Percentiles rank a stretch among this genome's conserved stretches.
These are phyloP conservation scores for Asterochloris erici DNA, from an alignment of 139 green algal genomes.

Conservation along the genomic window DNA sequence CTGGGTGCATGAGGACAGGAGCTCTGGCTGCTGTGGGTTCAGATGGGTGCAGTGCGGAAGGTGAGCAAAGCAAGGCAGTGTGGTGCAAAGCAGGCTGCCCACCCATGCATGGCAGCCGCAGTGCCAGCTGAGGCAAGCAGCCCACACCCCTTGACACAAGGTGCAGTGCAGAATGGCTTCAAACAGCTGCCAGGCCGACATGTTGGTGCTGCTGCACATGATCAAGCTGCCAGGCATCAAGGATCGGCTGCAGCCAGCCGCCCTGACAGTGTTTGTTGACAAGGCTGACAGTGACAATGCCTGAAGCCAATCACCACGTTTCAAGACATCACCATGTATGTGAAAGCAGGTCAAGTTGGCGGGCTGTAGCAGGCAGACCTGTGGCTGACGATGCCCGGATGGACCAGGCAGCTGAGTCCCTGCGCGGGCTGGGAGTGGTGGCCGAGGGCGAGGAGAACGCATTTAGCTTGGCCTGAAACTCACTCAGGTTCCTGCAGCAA, in stretches of 20 bases:
- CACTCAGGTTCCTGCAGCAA: constrained; percentile 15
- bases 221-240: neutral
- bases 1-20: too few species aligned
- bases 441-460: constrained; percentile 14
- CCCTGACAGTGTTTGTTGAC: neutral
- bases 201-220: neutral
- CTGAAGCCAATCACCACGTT: neutral
- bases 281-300: neutral
- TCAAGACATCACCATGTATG: neutral
- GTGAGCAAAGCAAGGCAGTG: too few species aligned
- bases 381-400: constrained; percentile 13
- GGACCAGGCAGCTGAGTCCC: constrained; percentile 13
- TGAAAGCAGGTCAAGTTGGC: neutral
- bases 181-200: too few species aligned
- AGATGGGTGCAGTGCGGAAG: too few species aligned
- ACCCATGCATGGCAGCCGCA: too few species aligned
- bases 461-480: constrained; percentile 14
- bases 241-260: neutral
- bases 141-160: too few species aligned
- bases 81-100: too few species aligned
- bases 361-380: neutral
- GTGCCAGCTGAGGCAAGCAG: too few species aligned
- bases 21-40: too few species aligned
- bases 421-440: constrained; percentile 8
- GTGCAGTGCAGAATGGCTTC: too few species aligned